Evolutionary conservation across 768 basidiomycete genomes (phyloP).

Genomic region (Pleurotus eryngii): DNA sequence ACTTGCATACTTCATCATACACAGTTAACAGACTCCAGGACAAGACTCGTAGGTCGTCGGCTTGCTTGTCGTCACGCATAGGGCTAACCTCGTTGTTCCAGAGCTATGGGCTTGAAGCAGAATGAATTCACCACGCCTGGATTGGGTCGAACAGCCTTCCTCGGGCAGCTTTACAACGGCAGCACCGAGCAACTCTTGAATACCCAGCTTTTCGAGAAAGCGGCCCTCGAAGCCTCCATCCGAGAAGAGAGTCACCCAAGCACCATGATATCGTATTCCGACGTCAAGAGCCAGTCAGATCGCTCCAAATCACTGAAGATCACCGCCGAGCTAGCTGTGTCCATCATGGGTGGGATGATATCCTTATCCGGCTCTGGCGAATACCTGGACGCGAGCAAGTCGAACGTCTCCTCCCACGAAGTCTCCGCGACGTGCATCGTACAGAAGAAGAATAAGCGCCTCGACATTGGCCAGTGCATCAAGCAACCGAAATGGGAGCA

Average conservation of each 20-base stretch:
- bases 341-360: slow-evolving; percentile 7
- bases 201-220: slow-evolving; percentile 2
- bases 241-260: not conserved
- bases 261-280: slow-evolving; percentile 2
- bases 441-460: slow-evolving; percentile 1
- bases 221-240: not conserved
- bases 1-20: no score
- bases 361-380: slow-evolving; percentile 5
- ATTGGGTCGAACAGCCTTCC: not conserved
- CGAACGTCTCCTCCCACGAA: slow-evolving; percentile 4
- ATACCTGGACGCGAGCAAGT: slow-evolving; percentile 5
- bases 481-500: not conserved
- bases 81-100: no score
- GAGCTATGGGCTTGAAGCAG: not conserved
- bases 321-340: not conserved
- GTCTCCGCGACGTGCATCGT: slow-evolving; percentile 1
- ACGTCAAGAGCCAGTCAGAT: slow-evolving; percentile 5
- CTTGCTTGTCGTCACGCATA: no score
- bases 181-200: slow-evolving; percentile 6
- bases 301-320: slow-evolving; percentile 6
- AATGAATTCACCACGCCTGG: not conserved
- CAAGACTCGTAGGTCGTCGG: no score
- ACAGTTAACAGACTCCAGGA: no score
- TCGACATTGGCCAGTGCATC: slow-evolving; percentile 1
- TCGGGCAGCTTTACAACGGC: slow-evolving; percentile 4